These are phyloP conservation scores for Nicotiana undulata DNA, from an alignment of 257 asterid species.

Conservation along the genomic window DNA sequence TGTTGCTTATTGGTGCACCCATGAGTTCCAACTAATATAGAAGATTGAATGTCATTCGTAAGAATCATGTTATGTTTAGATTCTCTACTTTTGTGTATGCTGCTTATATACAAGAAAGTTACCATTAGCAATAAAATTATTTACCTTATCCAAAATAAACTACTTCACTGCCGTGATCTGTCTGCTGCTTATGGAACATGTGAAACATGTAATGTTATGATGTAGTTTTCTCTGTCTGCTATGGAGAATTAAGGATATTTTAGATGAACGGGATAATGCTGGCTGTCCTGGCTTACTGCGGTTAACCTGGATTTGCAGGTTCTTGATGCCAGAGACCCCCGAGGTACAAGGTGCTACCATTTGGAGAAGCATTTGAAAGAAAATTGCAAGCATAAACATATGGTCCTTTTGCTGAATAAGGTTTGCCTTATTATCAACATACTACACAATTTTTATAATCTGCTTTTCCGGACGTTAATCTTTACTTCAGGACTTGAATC, in stretches of 20 bases:
- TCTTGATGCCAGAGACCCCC: conserved; percentile 94
- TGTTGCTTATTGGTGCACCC: neutral
- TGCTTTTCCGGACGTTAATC: neutral
- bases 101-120: neutral
- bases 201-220: neutral
- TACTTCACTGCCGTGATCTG: neutral
- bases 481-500: neutral
- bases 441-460: neutral
- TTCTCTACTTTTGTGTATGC: neutral
- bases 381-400: conserved; percentile 87
- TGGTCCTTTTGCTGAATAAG: conserved; percentile 87
- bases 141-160: neutral
- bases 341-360: conserved; percentile 96
- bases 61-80: neutral
- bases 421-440: conserved; percentile 18
- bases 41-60: neutral
- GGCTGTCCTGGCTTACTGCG: neutral
- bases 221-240: neutral
- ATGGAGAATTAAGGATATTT: neutral
- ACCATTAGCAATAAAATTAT: neutral
- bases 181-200: neutral
- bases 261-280: neutral
- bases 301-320: conserved; percentile 45
- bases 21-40: neutral
- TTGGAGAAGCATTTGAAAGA: conserved; percentile 90